These are phyloP conservation scores for Lasiosphaeriaceae sp. DNA, from an alignment of 495 filamentous ascomycete species.

Conservation along the genomic window DNA sequence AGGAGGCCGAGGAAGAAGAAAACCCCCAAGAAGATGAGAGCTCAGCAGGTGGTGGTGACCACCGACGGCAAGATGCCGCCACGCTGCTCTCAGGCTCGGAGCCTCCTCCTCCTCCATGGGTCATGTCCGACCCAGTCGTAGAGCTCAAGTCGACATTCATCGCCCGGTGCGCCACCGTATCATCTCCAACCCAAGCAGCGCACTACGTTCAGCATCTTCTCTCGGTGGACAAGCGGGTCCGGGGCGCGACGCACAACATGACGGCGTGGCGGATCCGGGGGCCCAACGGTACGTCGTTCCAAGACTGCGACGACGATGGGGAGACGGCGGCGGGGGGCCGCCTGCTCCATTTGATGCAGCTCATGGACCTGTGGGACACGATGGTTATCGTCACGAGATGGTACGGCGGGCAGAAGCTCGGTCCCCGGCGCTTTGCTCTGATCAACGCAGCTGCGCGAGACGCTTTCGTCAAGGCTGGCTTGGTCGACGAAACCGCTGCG, in stretches of 20 bases:
- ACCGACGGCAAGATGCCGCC: not conserved
- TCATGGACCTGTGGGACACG: constrained; percentile 90
- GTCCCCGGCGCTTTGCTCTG: constrained; percentile 81
- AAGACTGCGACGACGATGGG: constrained; percentile 95
- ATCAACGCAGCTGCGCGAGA: constrained; percentile 86
- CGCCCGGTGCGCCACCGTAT: constrained; percentile 65
- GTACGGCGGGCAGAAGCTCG: constrained; percentile 88
- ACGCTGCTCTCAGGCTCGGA: too few species aligned
- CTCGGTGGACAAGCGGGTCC: constrained; percentile 72
- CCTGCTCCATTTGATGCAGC: constrained; percentile 81
- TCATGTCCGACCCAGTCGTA: constrained; percentile 61
- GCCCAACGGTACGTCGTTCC: constrained; percentile 54
- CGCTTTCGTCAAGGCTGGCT: constrained; percentile 74
- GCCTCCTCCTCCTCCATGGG: constrained; percentile 63
- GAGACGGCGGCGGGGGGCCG: constrained; percentile 90
- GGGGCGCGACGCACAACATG: constrained; percentile 90
- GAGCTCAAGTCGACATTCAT: constrained; percentile 90
- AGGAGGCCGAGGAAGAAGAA: constrained; percentile 7
- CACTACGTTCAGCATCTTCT: constrained; percentile 68
- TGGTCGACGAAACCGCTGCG: constrained; percentile 50
- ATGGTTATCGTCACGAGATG: constrained; percentile 93
- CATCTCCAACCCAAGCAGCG: constrained; percentile 63
- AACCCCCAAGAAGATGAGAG: not conserved
- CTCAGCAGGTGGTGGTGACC: not conserved
- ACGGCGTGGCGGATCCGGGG: constrained; percentile 56